Evolutionary conservation across 2,329 filamentous ascomycete species (phyloP).

Genomic region (Fusarium ambrosium): DNA sequence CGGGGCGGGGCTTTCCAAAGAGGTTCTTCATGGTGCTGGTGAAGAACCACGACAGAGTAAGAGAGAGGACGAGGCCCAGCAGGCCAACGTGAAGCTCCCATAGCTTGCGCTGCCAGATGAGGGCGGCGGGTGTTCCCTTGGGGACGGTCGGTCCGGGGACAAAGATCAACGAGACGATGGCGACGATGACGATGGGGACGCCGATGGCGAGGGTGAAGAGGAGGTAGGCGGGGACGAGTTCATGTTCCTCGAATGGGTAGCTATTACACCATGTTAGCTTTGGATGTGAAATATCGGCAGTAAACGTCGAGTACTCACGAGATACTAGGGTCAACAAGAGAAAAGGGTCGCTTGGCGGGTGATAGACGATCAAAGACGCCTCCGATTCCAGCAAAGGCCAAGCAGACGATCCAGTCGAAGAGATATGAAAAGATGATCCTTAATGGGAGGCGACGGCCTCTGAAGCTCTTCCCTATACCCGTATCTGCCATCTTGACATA

Average conservation of each 20-base stretch:
- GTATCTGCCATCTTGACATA: conserved; percentile 47
- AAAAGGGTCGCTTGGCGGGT: conserved; percentile 79
- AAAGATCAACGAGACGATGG: conserved; percentile 76
- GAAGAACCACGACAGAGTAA: conserved; percentile 81
- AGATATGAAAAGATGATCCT: conserved; percentile 73
- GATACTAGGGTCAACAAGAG: conserved; percentile 79
- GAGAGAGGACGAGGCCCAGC: conserved; percentile 82
- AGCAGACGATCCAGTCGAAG: conserved; percentile 79
- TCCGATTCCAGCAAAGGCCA: conserved; percentile 70
- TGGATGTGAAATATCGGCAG: neutral
- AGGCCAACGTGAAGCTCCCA: conserved; percentile 93
- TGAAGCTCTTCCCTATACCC: conserved; percentile 34
- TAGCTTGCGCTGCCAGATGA: conserved; percentile 84
- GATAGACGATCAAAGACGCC: conserved; percentile 70
- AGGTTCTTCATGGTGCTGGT: conserved; percentile 88
- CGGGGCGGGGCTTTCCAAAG: conserved; percentile 80
- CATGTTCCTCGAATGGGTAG: conserved; percentile 77
- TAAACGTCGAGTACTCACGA: conserved; percentile 62
- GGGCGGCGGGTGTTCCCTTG: conserved; percentile 69
- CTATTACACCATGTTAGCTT: conserved; percentile 51
- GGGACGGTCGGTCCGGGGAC: conserved; percentile 80
- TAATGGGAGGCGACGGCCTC: conserved; percentile 47
- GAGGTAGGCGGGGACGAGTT: conserved; percentile 78
- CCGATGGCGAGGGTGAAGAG: conserved; percentile 74
- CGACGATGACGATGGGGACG: conserved; percentile 76